Conservation (phyloP, 2,329 filamentous ascomycete genomes). For the Gnomoniopsis smithogilvyi region DNA sequence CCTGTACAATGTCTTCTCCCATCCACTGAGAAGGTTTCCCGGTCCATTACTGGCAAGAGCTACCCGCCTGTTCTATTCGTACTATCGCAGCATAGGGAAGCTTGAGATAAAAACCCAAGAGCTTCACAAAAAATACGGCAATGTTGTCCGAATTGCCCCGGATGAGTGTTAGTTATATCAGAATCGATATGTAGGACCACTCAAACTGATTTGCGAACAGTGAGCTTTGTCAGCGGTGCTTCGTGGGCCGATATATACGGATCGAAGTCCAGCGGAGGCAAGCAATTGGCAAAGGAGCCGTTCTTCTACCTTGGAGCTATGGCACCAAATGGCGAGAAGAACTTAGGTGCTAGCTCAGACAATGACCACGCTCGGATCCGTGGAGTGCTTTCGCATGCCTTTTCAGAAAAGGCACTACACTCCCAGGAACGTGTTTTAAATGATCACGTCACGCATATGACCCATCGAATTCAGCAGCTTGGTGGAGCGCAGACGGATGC, state of each 20-base stretch:
- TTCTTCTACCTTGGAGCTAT: conserved; percentile 1
- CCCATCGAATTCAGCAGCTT: neutral
- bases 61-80: neutral
- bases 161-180: neutral
- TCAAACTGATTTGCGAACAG: neutral
- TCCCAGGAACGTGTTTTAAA: neutral
- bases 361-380: conserved; percentile 3
- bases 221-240: neutral
- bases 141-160: neutral
- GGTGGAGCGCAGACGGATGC: conserved; percentile 10
- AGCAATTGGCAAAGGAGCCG: neutral
- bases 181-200: neutral
- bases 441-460: neutral
- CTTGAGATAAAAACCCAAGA: conserved; percentile 1
- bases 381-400: neutral
- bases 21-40: conserved; percentile 2
- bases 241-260: conserved; percentile 1
- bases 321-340: conserved; percentile 2
- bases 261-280: neutral
- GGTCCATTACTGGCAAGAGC: neutral
- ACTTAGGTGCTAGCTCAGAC: neutral
- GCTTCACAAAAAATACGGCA: conserved; percentile 5
- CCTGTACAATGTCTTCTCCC: neutral
- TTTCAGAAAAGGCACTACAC: neutral
- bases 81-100: neutral